Evolutionary conservation across 805 yeast species (phyloP), one percentile per base, ranked within the genome.

Genomic region (Wickerhamiella lipophila): DNA sequence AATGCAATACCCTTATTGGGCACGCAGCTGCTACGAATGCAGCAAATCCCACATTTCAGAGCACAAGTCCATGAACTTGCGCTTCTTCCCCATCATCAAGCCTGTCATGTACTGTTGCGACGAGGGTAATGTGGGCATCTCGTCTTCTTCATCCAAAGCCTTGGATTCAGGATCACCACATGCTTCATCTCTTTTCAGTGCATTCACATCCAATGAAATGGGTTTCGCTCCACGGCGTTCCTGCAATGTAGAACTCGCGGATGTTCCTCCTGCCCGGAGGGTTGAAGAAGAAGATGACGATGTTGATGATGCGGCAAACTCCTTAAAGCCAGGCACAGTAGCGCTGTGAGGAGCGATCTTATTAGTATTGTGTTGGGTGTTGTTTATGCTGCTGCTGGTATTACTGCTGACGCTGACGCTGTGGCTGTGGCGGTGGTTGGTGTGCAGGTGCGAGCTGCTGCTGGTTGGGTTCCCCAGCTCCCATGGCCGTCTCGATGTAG

Each of bases 41-140:
- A 63, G 38, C 26, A 62, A 36, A 42, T 63, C 66, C 63, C 64
- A 64, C 54, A 58, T 48, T 45, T 64, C 61, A 1, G 57, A 51
- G 47, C 67, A 63, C 39, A 64, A 51, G 44, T 54, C 54, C 50
- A 63, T 35, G 50, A 60, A 64, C 32, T 56, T 50, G 41, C 36
- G 55, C 55, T 58, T 58, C 49, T 53, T 53, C 44, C n/a, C 34
- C 18, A 30, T 30, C 25, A 34, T 27, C 35, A 39, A 30, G 19
- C 42, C 26, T 18, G 15, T 15, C 27, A 34, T 15, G 36, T 30
- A 29, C 19, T 35, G 38, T 29, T 36, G 48, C 30, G 26, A 36
- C n/a, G 36, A 16, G 27, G 35, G 42, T 27, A 35, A 13, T 16
- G 32, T 15, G 6, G 35, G 39, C 13, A 21, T 27, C 26, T 53